Evolutionary conservation across 768 basidiomycete genomes (phyloP), one percentile per base, ranked within the genome.

Genomic region (Pisolithus orientalis): DNA sequence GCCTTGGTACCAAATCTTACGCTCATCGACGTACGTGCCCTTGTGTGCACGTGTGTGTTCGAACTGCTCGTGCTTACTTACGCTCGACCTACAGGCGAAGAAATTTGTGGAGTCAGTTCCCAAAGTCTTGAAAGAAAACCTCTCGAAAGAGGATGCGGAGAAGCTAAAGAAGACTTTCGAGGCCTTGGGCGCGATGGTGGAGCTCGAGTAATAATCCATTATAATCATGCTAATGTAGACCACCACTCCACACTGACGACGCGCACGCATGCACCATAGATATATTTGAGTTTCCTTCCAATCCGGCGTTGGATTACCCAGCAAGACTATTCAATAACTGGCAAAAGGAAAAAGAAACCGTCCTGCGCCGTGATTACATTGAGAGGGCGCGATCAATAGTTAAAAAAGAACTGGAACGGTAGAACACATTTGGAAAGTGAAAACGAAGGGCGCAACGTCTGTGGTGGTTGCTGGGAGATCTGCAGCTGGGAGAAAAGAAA

Each of bases 71-170:
- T 27, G 49, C 53, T 7, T 25, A 38, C 52, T 17, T 45, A 43
- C 39, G 42, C 46, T 24, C 16, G 3, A 37, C 49, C 14, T 31
- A 27, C 64, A 99, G 96, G 96, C 96, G 25, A 99, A 99, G 82
- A 99, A 96, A 72, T 95, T 98, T 62, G 96, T 98, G 43, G 96
- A 99, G 72, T 92, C 91, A 16, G 70, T 90, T 59, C 96, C 96
- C 24, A 87, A 97, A 72, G 72, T 86, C 5, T 75, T 99, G 62
- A 99, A 97, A 73, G 96, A 98, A 73, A 90, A 90, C 68, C 65
- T 96, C 53, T 77, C 90, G 24, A 99, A 99, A 71, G 96, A 99
- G 61, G 96, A 99, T 38, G 94, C 95, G 2, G 96, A 98, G 70
- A 97, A 97, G 74, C 75, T 99, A 66, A 82, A 94, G 73, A 84